phyloP scores from a whole-genome alignment of 768 basidiomycete genomes.

The Leccinum rimulosum region DNA sequence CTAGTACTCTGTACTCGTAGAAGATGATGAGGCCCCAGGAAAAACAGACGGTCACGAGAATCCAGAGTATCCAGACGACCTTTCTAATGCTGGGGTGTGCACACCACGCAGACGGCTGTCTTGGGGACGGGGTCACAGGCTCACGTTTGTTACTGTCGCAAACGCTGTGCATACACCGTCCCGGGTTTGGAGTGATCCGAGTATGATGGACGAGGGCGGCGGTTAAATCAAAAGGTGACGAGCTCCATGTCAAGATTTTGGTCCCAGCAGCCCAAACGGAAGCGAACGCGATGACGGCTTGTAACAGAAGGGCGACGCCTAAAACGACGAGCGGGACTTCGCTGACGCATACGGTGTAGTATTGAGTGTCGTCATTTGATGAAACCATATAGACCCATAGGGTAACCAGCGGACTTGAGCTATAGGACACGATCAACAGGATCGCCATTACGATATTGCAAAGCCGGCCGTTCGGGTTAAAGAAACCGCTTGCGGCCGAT shows the following conservation, averaged over 20 bases:
- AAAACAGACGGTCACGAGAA: slow-evolving; percentile 18
- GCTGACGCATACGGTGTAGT: slow-evolving; percentile 19
- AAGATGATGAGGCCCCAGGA: slow-evolving; percentile 20
- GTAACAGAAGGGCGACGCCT: slow-evolving; percentile 23
- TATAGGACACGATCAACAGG: slow-evolving; percentile 31
- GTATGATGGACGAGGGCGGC: slow-evolving; percentile 31
- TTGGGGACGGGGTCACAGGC: slow-evolving; percentile 13
- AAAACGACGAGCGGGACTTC: slow-evolving; percentile 29
- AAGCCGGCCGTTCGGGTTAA: slow-evolving; percentile 22
- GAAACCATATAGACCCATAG: slow-evolving; percentile 16
- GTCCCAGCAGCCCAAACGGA: slow-evolving; percentile 14
- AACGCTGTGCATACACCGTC: slow-evolving; percentile 28
- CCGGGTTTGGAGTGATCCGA: slow-evolving; percentile 18
- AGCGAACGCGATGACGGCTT: slow-evolving; percentile 24
- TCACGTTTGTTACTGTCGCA: slow-evolving; percentile 3
- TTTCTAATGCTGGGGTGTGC: slow-evolving; percentile 23
- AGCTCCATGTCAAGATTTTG: slow-evolving; percentile 33
- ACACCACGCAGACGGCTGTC: slow-evolving; percentile 29
- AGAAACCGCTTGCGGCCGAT: slow-evolving; percentile 17
- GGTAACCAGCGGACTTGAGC: slow-evolving; percentile 26
- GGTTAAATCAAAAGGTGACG: slow-evolving; percentile 31
- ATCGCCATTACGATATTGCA: slow-evolving; percentile 25
- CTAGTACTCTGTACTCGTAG: too few relatives aligned
- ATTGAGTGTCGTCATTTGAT: slow-evolving; percentile 4
- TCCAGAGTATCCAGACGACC: slow-evolving; percentile 24